These are phyloP conservation scores for Omphalotus guepiniiformis DNA, from an alignment of 768 basidiomycete species.

Conservation along the genomic window DNA sequence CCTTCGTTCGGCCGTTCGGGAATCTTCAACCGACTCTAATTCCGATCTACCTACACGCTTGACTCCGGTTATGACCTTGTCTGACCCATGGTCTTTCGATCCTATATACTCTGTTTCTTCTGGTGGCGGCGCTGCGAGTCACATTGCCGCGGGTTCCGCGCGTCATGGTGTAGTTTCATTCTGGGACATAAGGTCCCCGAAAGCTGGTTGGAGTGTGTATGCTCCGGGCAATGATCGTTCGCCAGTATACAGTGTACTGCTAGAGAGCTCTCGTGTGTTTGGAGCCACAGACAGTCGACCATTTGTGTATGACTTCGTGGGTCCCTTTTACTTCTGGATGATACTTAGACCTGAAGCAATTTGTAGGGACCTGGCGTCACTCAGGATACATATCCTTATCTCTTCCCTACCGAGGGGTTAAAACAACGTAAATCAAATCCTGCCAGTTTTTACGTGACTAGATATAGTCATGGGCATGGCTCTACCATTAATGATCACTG, in stretches of 20 bases:
- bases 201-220: slow-evolving; percentile 69
- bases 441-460: slow-evolving; percentile 23
- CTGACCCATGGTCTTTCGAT: slow-evolving; percentile 66
- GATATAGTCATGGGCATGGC: slow-evolving; percentile 19
- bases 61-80: slow-evolving; percentile 54
- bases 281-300: slow-evolving; percentile 74
- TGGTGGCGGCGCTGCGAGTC: slow-evolving; percentile 63
- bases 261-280: slow-evolving; percentile 77
- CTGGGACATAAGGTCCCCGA: slow-evolving; percentile 71
- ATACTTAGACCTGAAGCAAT: not conserved
- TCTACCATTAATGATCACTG: not conserved
- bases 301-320: slow-evolving; percentile 74
- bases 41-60: slow-evolving; percentile 31
- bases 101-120: slow-evolving; percentile 73
- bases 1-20: slow-evolving; percentile 45
- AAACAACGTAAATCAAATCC: slow-evolving; percentile 23
- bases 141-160: slow-evolving; percentile 74
- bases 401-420: slow-evolving; percentile 25
- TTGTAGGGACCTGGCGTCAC: slow-evolving; percentile 54
- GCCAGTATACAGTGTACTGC: slow-evolving; percentile 68
- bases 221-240: slow-evolving; percentile 76
- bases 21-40: slow-evolving; percentile 9
- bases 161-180: slow-evolving; percentile 75
- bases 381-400: slow-evolving; percentile 49
- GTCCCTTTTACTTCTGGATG: slow-evolving; percentile 13